Conservation (phyloP, 768 basidiomycete species). For the Boletus patriciae region DNA sequence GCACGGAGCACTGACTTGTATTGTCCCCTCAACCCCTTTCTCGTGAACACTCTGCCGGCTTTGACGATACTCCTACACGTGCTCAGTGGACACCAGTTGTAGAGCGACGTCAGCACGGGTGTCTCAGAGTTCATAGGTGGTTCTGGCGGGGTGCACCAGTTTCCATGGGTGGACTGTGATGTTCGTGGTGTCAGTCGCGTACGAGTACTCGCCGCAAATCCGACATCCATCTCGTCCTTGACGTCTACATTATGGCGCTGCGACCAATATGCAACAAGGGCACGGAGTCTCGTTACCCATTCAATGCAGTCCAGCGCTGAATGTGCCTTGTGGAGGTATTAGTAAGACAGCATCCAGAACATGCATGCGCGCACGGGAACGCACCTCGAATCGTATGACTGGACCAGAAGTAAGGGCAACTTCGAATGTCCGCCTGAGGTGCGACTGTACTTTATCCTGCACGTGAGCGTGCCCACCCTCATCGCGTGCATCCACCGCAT, state of each 20-base stretch:
- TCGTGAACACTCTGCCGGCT: constrained; percentile 70
- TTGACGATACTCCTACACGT: constrained; percentile 76
- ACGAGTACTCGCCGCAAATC: constrained; percentile 50
- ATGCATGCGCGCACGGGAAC: constrained; percentile 12
- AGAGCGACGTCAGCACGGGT: constrained; percentile 61
- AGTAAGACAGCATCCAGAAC: constrained; percentile 1
- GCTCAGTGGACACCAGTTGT: constrained; percentile 86
- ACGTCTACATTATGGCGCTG: constrained; percentile 74
- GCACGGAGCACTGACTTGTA: constrained; percentile 60
- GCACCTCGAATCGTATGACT: constrained; percentile 77
- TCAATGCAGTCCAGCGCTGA: constrained; percentile 68
- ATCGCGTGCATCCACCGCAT: constrained; percentile 56
- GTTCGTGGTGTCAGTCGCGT: constrained; percentile 61
- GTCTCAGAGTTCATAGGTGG: constrained; percentile 53
- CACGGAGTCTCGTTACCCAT: constrained; percentile 79
- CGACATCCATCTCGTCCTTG: constrained; percentile 76
- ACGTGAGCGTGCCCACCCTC: constrained; percentile 50
- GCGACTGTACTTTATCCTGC: constrained; percentile 45
- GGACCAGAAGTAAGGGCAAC: constrained; percentile 67
- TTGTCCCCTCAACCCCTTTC: constrained; percentile 68
- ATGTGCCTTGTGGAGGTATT: constrained; percentile 50
- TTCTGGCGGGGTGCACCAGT: constrained; percentile 47
- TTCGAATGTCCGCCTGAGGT: constrained; percentile 74
- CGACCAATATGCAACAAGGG: constrained; percentile 77
- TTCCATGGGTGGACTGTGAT: constrained; percentile 28